These are phyloP conservation scores for Aspergillus melleus DNA, from an alignment of 2,329 filamentous ascomycete genomes.

Conservation along the genomic window DNA sequence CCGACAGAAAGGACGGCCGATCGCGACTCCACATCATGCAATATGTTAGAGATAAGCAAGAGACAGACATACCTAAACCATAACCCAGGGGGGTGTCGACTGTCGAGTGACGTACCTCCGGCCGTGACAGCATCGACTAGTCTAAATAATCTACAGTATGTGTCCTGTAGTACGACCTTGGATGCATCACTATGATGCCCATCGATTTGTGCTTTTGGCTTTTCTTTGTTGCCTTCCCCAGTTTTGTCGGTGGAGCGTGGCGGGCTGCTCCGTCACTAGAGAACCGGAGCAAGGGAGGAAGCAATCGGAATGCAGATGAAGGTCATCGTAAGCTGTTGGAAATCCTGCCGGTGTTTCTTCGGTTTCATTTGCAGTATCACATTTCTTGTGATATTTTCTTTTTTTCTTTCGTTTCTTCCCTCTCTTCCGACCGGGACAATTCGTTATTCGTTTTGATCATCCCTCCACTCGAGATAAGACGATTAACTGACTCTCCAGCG, in stretches of 20 bases:
- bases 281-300: background rate
- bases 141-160: background rate
- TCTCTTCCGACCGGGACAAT: background rate
- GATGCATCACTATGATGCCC: background rate
- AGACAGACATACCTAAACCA: background rate
- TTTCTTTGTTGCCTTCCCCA: background rate
- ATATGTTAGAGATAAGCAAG: background rate
- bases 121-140: background rate
- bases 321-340: background rate
- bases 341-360: background rate
- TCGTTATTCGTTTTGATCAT: too few relatives aligned
- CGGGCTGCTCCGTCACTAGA: slow-evolving; percentile 1
- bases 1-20: background rate
- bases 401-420: background rate
- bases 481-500: too few relatives aligned
- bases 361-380: background rate
- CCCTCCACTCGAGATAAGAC: background rate
- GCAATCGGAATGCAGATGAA: slow-evolving; percentile 2
- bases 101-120: background rate
- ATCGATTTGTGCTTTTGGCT: background rate
- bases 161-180: background rate
- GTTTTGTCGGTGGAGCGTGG: background rate
- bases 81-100: background rate
- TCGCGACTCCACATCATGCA: background rate
- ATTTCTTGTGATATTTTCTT: slow-evolving; percentile 2